These are phyloP conservation scores for Eimeria praecox DNA, from an alignment of 169 alveolate species.

Conservation along the genomic window DNA sequence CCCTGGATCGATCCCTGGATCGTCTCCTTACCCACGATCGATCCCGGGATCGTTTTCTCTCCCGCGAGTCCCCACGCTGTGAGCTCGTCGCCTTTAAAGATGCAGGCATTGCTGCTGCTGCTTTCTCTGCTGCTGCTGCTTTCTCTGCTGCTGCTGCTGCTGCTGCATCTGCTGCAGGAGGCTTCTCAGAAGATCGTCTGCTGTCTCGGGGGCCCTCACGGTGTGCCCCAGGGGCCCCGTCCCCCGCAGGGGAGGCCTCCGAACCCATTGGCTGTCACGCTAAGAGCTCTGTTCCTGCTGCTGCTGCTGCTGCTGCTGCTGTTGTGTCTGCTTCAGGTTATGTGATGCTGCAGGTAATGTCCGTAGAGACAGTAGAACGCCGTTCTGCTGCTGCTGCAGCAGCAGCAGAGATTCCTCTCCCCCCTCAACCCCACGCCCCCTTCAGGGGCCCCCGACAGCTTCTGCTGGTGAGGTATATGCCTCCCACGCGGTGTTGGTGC, in stretches of 20 bases:
- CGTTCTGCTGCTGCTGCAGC: neutral
- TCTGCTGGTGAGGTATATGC: neutral
- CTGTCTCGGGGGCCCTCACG: neutral
- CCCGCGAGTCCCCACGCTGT: neutral
- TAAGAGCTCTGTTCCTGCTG: neutral
- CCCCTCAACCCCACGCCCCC: too few species aligned
- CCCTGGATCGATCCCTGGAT: neutral
- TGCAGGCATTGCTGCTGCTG: conserved; percentile 1
- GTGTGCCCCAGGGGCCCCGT: neutral
- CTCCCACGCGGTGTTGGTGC: neutral
- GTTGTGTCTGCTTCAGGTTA: neutral
- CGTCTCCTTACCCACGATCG: neutral
- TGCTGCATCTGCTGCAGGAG: too few species aligned
- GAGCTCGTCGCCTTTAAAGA: neutral
- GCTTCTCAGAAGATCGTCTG: neutral
- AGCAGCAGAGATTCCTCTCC: too few species aligned
- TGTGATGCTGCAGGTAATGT: neutral
- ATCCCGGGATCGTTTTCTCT: neutral
- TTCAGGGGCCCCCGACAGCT: neutral
- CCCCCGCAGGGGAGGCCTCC: neutral
- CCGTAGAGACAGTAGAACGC: neutral
- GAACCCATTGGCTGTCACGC: neutral
- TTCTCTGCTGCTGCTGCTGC: conserved; percentile 16
- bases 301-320: conserved; percentile 11
- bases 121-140: neutral